Evolutionary conservation across 2,329 filamentous ascomycete genomes (phyloP).

Genomic region (Arthroderma uncinatum): DNA sequence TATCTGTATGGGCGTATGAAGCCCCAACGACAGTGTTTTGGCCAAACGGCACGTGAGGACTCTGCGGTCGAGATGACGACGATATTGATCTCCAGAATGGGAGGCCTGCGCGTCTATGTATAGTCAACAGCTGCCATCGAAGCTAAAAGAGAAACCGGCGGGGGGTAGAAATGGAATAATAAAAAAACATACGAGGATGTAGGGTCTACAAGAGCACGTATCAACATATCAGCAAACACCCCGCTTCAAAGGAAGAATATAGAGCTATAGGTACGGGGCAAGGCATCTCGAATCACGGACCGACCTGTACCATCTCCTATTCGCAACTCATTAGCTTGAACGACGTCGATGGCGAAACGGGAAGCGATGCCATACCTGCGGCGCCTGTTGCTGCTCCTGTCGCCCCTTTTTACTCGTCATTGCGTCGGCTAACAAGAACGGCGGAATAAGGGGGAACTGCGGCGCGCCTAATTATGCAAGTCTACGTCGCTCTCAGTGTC

Average conservation of each 20-base stretch:
- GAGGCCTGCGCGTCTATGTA: conserved; percentile 57
- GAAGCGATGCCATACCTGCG: conserved; percentile 10
- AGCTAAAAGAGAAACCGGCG: conserved; percentile 15
- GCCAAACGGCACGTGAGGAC: conserved; percentile 48
- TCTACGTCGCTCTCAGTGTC: not conserved
- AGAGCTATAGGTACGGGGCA: not conserved
- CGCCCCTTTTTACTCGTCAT: conserved; percentile 35
- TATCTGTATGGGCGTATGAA: conserved; percentile 91
- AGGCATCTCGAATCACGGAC: conserved; percentile 49
- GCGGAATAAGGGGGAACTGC: not conserved
- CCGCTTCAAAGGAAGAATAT: not conserved
- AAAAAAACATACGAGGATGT: conserved; percentile 27
- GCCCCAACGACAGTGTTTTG: conserved; percentile 75
- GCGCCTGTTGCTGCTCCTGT: conserved; percentile 7
- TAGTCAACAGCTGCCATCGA: conserved; percentile 13
- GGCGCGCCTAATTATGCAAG: not conserved
- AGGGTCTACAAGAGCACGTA: conserved; percentile 23
- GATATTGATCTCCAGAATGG: conserved; percentile 70
- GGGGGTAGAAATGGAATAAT: not conserved
- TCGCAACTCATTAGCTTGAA: conserved; percentile 6
- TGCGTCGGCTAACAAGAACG: conserved; percentile 2
- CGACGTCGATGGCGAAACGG: not conserved
- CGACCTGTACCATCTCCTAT: conserved; percentile 99
- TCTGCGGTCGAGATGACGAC: conserved; percentile 41
- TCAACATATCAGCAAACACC: conserved; percentile 4